Evolutionary conservation across 2,329 filamentous ascomycete species (phyloP), one percentile per base, ranked within the genome.

Genomic region (Bisporella sp.): DNA sequence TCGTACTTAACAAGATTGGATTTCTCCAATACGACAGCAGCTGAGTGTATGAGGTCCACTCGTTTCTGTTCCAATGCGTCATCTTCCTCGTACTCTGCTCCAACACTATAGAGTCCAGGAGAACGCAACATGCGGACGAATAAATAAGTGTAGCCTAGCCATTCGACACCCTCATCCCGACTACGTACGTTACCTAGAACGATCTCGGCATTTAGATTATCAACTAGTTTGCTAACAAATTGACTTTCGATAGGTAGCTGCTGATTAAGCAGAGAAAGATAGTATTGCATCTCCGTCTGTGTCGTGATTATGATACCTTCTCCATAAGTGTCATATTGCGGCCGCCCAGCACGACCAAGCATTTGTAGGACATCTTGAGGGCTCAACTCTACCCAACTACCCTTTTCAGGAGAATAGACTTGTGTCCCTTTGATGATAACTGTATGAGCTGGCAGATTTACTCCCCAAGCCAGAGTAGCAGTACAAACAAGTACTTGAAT

Each of bases 401-500:
- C 93, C 73, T 96, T 97, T 67, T 99, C 93, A 0, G 93, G 93
- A 0, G 93, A 97, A 71, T 99, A 99, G 21, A 99, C 86, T 64
- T 96, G 90, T 1, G 93, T 99, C 49, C 93, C 93, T 71, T 99
- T 99, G 74, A 99, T 99, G 65, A 99, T 92, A 63, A 99, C 93
- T 1, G 93, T 97, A 65, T 99, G 93, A 2, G 93, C 93, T 4
- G 93, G 93, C 64, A 99, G 73, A 69, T 99, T 99, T 65, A 99
- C 93, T 81, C 93, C 93, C 93, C 93, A 99, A 29, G 93, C 93
- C 48, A 99, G 76, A n/a, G 93, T 99, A 39, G 95, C 92, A 39
- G 93, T 99, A 70, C 90, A 97, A 35, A 97, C 92, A 46, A 99
- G 82, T 1, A 99, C 93, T 66, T 96, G 91, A 37, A 99, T 89